phyloP scores from a whole-genome alignment of 192 early-diverging fungal species.

The Endogone sp. region DNA sequence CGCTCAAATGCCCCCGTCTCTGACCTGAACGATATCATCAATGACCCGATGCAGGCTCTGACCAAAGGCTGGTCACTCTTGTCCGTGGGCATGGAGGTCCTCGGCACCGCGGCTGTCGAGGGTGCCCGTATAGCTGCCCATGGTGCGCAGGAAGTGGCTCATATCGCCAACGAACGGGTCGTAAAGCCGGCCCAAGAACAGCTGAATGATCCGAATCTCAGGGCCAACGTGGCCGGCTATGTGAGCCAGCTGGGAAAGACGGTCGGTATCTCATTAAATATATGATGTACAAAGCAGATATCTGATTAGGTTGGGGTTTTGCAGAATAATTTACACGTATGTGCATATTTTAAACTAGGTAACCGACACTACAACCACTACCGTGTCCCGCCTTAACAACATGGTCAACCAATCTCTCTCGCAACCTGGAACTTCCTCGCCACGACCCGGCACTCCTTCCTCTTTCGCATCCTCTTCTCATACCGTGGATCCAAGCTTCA shows the following conservation, averaged over 20 bases:
- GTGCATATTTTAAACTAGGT: background rate
- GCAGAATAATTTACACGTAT: background rate
- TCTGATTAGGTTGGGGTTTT: too few relatives aligned
- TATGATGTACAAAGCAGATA: too few relatives aligned
- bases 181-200: slow-evolving; percentile 59
- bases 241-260: slow-evolving; percentile 54
- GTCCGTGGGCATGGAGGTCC: slow-evolving; percentile 45
- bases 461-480: background rate
- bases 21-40: slow-evolving; percentile 57
- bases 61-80: slow-evolving; percentile 67
- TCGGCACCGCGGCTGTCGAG: slow-evolving; percentile 32
- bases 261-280: slow-evolving; percentile 8
- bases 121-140: slow-evolving; percentile 48
- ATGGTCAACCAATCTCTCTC: background rate
- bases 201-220: slow-evolving; percentile 63
- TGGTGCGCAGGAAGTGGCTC: slow-evolving; percentile 34
- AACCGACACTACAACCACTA: background rate
- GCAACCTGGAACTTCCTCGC: slow-evolving; percentile 2
- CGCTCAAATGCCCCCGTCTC: slow-evolving; percentile 18
- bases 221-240: slow-evolving; percentile 57
- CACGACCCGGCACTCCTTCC: slow-evolving; percentile 10
- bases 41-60: slow-evolving; percentile 64
- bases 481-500: background rate
- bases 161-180: slow-evolving; percentile 57
- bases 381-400: background rate